Conservation (phyloP, 148 eudicot genomes). For the Vaccinium darrowii region DNA sequence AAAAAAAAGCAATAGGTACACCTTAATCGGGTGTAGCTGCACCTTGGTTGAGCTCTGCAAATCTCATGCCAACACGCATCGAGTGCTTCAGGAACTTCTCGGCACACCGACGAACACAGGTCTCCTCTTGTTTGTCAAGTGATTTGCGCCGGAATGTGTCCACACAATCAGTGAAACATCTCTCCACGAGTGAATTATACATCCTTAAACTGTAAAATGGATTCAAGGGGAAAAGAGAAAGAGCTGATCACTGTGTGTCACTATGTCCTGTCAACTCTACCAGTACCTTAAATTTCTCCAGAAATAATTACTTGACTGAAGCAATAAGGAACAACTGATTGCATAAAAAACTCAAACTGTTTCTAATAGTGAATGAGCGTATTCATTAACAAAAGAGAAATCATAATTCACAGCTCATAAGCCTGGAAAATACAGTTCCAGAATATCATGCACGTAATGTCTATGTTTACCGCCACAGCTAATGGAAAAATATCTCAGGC, state of each 20-base stretch:
- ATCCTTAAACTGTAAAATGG: constrained; percentile 44
- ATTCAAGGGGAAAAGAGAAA: neutral
- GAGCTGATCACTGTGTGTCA: neutral
- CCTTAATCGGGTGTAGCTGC: constrained; percentile 46
- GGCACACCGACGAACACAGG: constrained; percentile 57
- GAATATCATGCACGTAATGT: neutral
- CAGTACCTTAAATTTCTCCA: neutral
- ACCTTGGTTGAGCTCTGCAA: constrained; percentile 61
- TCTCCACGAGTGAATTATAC: constrained; percentile 60
- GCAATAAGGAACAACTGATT: neutral
- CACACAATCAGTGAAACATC: constrained; percentile 66
- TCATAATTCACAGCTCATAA: neutral
- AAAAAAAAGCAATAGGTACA: neutral
- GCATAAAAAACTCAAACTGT: neutral
- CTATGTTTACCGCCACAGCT: neutral
- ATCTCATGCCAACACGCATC: constrained; percentile 65
- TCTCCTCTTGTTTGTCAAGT: constrained; percentile 60
- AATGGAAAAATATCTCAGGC: neutral
- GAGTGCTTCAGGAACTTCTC: constrained; percentile 72
- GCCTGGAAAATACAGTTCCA: neutral
- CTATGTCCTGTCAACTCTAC: neutral
- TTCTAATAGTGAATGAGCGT: neutral
- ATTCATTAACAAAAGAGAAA: neutral
- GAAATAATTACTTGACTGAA: neutral
- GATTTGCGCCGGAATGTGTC: constrained; percentile 56